Evolutionary conservation across 192 early-diverging fungal species (phyloP).

Genomic region (Podila epicladia): DNA sequence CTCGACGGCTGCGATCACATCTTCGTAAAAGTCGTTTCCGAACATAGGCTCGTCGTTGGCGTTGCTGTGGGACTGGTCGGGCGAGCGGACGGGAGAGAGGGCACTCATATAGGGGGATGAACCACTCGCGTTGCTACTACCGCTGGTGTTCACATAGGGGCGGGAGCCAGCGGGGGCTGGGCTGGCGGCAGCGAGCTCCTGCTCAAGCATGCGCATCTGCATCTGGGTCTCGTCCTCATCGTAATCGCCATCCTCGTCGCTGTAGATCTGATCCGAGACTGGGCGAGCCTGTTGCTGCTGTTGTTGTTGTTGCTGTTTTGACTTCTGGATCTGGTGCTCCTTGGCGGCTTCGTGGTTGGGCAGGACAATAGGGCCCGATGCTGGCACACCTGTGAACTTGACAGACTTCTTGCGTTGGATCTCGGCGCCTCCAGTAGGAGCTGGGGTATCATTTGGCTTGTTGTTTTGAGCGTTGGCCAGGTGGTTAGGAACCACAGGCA

Average conservation of each 20-base stretch:
- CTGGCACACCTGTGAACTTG: constrained; percentile 43
- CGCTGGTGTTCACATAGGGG: constrained; percentile 7
- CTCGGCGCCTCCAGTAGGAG: not conserved
- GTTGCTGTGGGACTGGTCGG: constrained; percentile 5
- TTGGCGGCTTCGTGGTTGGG: constrained; percentile 41
- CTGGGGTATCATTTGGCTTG: not conserved
- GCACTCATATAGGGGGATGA: not conserved
- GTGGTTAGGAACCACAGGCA: not conserved
- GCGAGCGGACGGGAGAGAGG: constrained; percentile 23
- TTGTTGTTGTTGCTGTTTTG: constrained; percentile 13
- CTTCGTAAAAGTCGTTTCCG: not conserved
- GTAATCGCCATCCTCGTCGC: constrained; percentile 5
- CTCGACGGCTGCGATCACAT: constrained; percentile 25
- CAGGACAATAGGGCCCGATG: constrained; percentile 33
- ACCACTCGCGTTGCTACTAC: not conserved
- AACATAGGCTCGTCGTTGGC: not conserved
- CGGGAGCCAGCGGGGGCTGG: constrained; percentile 1
- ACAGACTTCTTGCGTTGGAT: constrained; percentile 44
- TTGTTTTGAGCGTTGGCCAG: not conserved
- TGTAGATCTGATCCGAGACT: not conserved
- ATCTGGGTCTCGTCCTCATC: constrained; percentile 23
- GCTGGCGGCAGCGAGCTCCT: constrained; percentile 7
- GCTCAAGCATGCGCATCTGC: constrained; percentile 13
- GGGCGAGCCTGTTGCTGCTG: constrained; percentile 5
- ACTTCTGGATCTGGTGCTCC: constrained; percentile 33